Base-by-base conservation (phyloP, 2,329 filamentous ascomycete genomes). In the Zalaria sp. region DNA sequence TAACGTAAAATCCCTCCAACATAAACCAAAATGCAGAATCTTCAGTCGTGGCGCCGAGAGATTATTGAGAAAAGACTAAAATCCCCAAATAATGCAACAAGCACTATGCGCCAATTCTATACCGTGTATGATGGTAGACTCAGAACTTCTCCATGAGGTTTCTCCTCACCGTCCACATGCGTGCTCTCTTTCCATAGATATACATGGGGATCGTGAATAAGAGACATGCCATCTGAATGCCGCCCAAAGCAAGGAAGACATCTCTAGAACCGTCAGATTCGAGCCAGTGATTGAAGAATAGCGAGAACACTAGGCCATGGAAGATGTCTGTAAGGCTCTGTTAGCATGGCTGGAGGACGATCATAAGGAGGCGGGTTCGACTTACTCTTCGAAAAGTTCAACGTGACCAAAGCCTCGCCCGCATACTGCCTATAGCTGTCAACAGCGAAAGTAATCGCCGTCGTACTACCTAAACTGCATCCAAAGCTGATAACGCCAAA, bases 401-500 rank as follows among this genome's bases (percentile, higher is more conserved):
- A 68, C 18, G 89, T 95, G 9, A 96, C 91, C 29, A 96, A 71
- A 3, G 89, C 88, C 62, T 96, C 89, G 18, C 87, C 88, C 0
- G 89, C 89, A 60, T 94, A 95, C 54, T 93, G 82, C 7, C 88
- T 73, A 61, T 96, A 95, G 49, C 81, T 87, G 62, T 96, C 89
- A 5, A 96, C 86, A 42, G 83, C 87, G 53, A 94, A 96, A 0
- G 89, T 95, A 54, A 96, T 94, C 18, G 85, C 73, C 0, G 88
- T 96, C 0, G 89, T 95, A 27, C 81, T 87, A 1, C 86, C 89
- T 2, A 96, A 69, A 3, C 83, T 83, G 62, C 89, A 95, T 1
- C 89, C 91, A 55, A 96, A 95, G 0, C 84, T 91, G 28, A 94
- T 79, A 38, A 95, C 60, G 5, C 89, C 89, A 50, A 96, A 95